A percentile compares a stretch with the other conserved stretches of the same genome.
Conservation (phyloP, 2,329 filamentous ascomycete genomes). For the Pezicula neosporulosa region DNA sequence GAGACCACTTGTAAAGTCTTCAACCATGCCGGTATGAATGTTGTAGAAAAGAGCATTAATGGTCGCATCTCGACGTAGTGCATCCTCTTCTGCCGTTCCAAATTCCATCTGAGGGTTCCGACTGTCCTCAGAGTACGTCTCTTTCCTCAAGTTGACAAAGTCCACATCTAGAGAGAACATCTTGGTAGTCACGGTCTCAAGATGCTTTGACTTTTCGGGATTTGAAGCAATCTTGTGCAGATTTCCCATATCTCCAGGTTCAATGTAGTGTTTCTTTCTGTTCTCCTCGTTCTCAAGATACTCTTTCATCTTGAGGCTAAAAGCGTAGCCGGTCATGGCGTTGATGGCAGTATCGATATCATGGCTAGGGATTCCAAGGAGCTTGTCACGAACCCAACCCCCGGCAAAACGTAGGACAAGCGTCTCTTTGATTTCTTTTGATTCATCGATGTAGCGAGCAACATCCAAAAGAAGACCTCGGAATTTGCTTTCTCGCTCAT, state of each 20-base stretch:
- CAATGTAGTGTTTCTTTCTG: constrained; percentile 56
- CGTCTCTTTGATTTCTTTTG: constrained; percentile 46
- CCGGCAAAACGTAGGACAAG: constrained; percentile 74
- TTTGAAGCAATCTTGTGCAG: constrained; percentile 89
- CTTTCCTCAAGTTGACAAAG: constrained; percentile 89
- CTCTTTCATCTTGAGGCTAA: constrained; percentile 65
- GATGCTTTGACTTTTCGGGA: constrained; percentile 93
- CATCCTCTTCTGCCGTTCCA: constrained; percentile 87
- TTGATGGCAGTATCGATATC: constrained; percentile 88
- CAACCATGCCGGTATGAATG: constrained; percentile 71
- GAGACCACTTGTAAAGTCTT: constrained; percentile 82
- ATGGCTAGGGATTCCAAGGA: constrained; percentile 67
- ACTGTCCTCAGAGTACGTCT: constrained; percentile 85
- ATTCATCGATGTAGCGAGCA: constrained; percentile 62
- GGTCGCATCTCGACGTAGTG: constrained; percentile 83
- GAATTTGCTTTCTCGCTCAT: constrained; percentile 66
- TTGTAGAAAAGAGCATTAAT: constrained; percentile 98
- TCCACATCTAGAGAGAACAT: constrained; percentile 88
- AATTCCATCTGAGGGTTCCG: constrained; percentile 92
- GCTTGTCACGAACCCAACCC: constrained; percentile 84
- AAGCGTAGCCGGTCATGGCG: constrained; percentile 76
- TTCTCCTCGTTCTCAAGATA: constrained; percentile 62
- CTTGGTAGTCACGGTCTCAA: constrained; percentile 85
- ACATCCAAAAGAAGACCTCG: constrained; percentile 78
- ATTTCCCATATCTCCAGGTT: constrained; percentile 60